Evolutionary conservation across 2,329 filamentous ascomycete genomes (phyloP).

Genomic region (Aspergillus sp.): DNA sequence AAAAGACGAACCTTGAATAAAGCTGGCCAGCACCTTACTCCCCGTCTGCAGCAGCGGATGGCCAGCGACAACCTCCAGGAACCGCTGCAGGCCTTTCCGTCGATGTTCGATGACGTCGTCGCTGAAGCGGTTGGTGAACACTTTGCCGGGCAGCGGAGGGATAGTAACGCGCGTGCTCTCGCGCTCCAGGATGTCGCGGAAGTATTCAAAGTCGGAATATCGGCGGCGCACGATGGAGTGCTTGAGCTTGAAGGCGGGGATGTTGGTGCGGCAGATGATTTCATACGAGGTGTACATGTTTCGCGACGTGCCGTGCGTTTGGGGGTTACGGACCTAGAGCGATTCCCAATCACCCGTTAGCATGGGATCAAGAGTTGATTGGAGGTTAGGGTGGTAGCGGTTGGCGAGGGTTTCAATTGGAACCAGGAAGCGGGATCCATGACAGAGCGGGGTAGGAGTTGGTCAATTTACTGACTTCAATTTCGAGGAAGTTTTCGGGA

Average conservation of each 20-base stretch:
- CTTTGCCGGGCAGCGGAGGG: constrained; percentile 91
- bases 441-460: constrained; percentile 1
- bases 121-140: constrained; percentile 96
- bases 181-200: constrained; percentile 95
- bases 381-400: not conserved
- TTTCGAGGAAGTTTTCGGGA: constrained; percentile 98
- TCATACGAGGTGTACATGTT: constrained; percentile 99
- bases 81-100: constrained; percentile 86
- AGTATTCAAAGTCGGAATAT: constrained; percentile 98
- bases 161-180: constrained; percentile 94
- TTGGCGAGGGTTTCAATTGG: not conserved
- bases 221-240: constrained; percentile 83
- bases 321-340: constrained; percentile 79
- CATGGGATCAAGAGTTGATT: not conserved
- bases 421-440: not conserved
- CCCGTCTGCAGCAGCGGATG: constrained; percentile 96
- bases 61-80: constrained; percentile 94
- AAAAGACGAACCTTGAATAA: constrained; percentile 77
- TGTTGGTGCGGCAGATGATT: constrained; percentile 96
- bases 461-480: constrained; percentile 63
- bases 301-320: constrained; percentile 90
- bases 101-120: constrained; percentile 98
- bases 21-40: constrained; percentile 91
- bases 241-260: constrained; percentile 96
- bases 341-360: constrained; percentile 14